Conservation (phyloP, 1,139 yeast species). For the Blastobotrys persicus region DNA sequence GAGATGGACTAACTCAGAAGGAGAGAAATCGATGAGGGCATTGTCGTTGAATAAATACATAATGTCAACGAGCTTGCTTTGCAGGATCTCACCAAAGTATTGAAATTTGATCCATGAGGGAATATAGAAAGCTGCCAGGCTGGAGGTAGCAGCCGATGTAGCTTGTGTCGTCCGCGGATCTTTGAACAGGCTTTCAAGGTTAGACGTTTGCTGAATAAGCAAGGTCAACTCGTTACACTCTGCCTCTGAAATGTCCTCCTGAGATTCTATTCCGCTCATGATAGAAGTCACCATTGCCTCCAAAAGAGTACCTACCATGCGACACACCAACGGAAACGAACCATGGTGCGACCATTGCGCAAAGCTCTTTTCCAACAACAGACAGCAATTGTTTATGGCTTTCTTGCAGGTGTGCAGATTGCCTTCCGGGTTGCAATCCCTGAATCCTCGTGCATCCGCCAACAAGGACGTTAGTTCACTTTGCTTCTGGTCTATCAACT, state of each 20-base stretch:
- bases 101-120: constrained; percentile 43
- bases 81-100: constrained; percentile 36
- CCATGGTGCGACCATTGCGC: constrained; percentile 26
- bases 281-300: constrained; percentile 32
- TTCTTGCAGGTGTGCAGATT: constrained; percentile 27
- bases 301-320: constrained; percentile 31
- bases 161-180: constrained; percentile 13
- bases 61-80: constrained; percentile 57
- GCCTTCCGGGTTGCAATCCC: constrained; percentile 24
- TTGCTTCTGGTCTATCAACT: constrained; percentile 19
- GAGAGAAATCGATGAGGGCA: constrained; percentile 65
- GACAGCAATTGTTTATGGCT: constrained; percentile 25
- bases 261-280: constrained; percentile 28
- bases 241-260: constrained; percentile 35
- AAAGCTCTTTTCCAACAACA: constrained; percentile 21
- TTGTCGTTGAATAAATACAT: constrained; percentile 71
- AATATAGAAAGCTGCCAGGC: constrained; percentile 34
- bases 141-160: constrained; percentile 11
- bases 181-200: constrained; percentile 29
- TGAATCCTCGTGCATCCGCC: constrained; percentile 25
- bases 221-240: constrained; percentile 34
- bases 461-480: constrained; percentile 15
- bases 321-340: constrained; percentile 27
- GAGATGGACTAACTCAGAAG: constrained; percentile 62
- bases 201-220: constrained; percentile 27